phyloP scores from a whole-genome alignment of 2,329 filamentous ascomycete genomes.

The Helotiales sp. region DNA sequence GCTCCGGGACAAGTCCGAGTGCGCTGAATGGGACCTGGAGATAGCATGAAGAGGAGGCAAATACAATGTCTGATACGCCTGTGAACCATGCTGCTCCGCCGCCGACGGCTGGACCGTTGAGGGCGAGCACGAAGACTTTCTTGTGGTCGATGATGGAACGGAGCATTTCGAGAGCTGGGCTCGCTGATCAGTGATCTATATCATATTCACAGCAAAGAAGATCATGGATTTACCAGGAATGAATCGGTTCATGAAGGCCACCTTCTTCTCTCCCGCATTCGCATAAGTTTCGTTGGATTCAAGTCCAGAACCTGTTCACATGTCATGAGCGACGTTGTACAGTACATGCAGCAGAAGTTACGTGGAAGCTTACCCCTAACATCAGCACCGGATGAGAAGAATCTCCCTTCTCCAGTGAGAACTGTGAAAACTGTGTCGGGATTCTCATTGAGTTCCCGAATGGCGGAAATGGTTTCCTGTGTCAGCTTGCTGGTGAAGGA shows the following conservation, averaged over 20 bases:
- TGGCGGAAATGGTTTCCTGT: slow-evolving; percentile 48
- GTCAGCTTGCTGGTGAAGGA: slow-evolving; percentile 54
- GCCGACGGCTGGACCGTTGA: slow-evolving; percentile 56
- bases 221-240: slow-evolving; percentile 23
- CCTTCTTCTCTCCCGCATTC: slow-evolving; percentile 37
- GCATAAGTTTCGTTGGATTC: slow-evolving; percentile 21
- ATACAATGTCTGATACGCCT: slow-evolving; percentile 54
- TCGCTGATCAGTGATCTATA: background rate
- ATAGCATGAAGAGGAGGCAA: slow-evolving; percentile 51
- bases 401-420: slow-evolving; percentile 54
- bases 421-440: slow-evolving; percentile 56
- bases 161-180: slow-evolving; percentile 45
- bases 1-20: slow-evolving; percentile 54
- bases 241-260: slow-evolving; percentile 34
- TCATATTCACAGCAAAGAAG: background rate
- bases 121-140: slow-evolving; percentile 55
- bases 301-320: slow-evolving; percentile 20
- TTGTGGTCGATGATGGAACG: slow-evolving; percentile 54
- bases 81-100: slow-evolving; percentile 57
- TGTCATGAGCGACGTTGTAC: slow-evolving; percentile 5
- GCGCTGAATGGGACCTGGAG: slow-evolving; percentile 55
- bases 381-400: slow-evolving; percentile 56
- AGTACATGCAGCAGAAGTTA: no score
- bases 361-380: slow-evolving; percentile 44
- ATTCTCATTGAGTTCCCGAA: slow-evolving; percentile 52